Conservation (phyloP, 257 asterid genomes). For the Nyctanthes arbortristis region DNA sequence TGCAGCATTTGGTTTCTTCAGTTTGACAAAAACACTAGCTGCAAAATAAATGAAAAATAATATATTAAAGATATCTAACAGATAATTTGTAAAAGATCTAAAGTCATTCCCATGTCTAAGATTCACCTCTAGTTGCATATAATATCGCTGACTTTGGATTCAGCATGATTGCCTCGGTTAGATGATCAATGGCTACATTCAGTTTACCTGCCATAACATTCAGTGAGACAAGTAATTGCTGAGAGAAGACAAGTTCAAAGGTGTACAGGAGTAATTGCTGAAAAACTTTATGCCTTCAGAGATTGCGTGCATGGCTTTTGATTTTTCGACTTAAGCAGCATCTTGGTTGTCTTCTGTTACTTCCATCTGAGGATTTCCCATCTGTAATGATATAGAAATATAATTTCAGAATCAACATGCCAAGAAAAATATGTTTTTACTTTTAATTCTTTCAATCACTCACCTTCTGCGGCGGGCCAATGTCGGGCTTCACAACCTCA, state of each 20-base stretch:
- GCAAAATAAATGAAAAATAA: slow-evolving; percentile 14
- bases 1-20: slow-evolving; percentile 83
- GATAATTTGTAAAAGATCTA: background rate
- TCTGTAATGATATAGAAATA: slow-evolving; percentile 46
- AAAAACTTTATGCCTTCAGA: slow-evolving; percentile 45
- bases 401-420: background rate
- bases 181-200: slow-evolving; percentile 49
- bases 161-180: slow-evolving; percentile 66
- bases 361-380: slow-evolving; percentile 70
- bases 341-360: slow-evolving; percentile 66
- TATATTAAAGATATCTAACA: background rate
- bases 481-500: slow-evolving; percentile 64
- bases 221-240: slow-evolving; percentile 11
- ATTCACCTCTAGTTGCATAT: slow-evolving; percentile 65
- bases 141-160: slow-evolving; percentile 67
- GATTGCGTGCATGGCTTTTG: slow-evolving; percentile 60
- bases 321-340: slow-evolving; percentile 55
- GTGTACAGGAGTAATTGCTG: background rate
- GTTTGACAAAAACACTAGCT: slow-evolving; percentile 58
- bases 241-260: background rate
- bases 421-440: too few species aligned
- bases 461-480: slow-evolving; percentile 72
- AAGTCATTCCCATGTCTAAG: slow-evolving; percentile 4
- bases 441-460: slow-evolving; percentile 15
- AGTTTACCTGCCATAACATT: slow-evolving; percentile 47